A percentile compares a stretch with the other conserved stretches of the same genome.
phyloP scores from a whole-genome alignment of 257 asterid species.

The Penstemon eatonii region DNA sequence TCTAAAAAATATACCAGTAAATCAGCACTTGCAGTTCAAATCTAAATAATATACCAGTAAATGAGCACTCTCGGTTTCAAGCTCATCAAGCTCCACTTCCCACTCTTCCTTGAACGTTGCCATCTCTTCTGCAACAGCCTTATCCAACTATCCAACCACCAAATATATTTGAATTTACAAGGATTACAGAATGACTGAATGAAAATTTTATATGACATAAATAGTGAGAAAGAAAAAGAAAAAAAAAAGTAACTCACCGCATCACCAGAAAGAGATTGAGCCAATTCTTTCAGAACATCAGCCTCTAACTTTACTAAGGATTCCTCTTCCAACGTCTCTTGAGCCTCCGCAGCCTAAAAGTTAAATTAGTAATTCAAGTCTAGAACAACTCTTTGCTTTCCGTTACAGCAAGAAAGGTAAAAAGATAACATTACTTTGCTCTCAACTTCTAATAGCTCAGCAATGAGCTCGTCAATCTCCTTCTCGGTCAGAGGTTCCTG shows the following conservation, averaged over 20 bases:
- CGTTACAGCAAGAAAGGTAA: conserved; percentile 6
- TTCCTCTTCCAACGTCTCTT: conserved; percentile 91
- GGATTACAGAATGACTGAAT: not conserved
- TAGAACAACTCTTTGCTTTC: conserved; percentile 12
- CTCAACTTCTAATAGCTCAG: conserved; percentile 89
- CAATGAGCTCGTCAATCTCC: conserved; percentile 84
- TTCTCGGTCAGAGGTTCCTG: conserved; percentile 83
- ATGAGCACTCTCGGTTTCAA: conserved; percentile 86
- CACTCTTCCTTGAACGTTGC: conserved; percentile 70
- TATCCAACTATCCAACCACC: conserved; percentile 62
- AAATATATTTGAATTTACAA: conserved; percentile 13
- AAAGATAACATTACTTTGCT: conserved; percentile 51
- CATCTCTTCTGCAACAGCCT: conserved; percentile 83
- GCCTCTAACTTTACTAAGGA: conserved; percentile 70
- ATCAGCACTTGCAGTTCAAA: conserved; percentile 84
- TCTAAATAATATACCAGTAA: conserved; percentile 63
- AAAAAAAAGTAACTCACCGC: conserved; percentile 43
- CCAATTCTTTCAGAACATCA: conserved; percentile 87
- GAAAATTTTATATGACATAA: not conserved
- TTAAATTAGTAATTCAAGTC: conserved; percentile 22
- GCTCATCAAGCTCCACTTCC: conserved; percentile 85
- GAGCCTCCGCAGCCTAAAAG: conserved; percentile 94
- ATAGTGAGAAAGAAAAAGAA: conserved; percentile 1
- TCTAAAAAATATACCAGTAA: conserved; percentile 45
- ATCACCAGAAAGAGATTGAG: conserved; percentile 59